Conservation (phyloP, 2,329 filamentous ascomycete genomes). For the Aspergillus ustus region DNA sequence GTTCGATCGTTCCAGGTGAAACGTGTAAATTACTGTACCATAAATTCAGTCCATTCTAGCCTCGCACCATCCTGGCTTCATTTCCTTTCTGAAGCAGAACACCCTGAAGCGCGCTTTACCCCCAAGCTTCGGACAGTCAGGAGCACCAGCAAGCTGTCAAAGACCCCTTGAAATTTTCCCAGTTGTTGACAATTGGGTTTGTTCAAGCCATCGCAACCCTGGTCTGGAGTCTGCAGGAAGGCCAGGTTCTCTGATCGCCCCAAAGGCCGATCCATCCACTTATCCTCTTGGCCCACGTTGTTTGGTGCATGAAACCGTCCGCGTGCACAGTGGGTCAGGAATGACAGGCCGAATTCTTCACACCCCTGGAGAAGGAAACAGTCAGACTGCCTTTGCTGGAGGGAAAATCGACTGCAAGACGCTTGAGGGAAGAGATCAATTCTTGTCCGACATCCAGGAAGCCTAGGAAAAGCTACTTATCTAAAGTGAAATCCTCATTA, state of each 20-base stretch:
- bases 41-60: background rate
- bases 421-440: background rate
- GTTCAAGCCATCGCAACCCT: slow-evolving; percentile 13
- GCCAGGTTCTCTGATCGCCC: slow-evolving; percentile 30
- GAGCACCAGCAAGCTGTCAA: background rate
- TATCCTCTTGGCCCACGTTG: slow-evolving; percentile 43
- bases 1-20: background rate
- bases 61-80: background rate
- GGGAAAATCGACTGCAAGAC: background rate
- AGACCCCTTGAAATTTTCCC: background rate
- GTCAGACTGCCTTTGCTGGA: background rate
- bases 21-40: background rate
- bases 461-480: background rate
- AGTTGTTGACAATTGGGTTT: background rate
- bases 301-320: slow-evolving; percentile 45
- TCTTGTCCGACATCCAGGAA: background rate
- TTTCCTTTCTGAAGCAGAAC: background rate
- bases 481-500: slow-evolving; percentile 5
- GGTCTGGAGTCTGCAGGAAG: slow-evolving; percentile 25
- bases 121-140: background rate
- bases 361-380: slow-evolving; percentile 23
- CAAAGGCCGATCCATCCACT: slow-evolving; percentile 31
- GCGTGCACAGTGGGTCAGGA: slow-evolving; percentile 44
- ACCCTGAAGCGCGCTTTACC: background rate
- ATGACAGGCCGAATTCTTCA: slow-evolving; percentile 44